A percentile compares a stretch with the other conserved stretches of the same genome.
Conservation (phyloP, 1,284 basidiomycete species). For the Puccinia novopanici region DNA sequence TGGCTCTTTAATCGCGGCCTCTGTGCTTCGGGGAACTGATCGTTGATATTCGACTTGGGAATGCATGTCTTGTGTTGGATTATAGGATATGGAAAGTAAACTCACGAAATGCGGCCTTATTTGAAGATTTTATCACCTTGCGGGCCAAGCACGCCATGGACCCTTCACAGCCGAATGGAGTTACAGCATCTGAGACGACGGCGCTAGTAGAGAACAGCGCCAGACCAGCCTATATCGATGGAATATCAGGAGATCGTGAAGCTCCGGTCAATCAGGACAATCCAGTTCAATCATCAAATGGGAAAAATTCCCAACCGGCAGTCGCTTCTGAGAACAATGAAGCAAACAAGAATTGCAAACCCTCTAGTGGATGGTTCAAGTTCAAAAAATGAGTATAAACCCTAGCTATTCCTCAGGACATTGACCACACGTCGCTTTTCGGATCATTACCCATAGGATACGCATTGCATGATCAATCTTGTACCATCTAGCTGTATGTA, state of each 20-base stretch:
- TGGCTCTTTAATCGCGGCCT: no score
- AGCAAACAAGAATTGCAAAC: conserved; percentile 17
- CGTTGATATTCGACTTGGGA: background rate
- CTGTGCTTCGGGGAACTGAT: background rate
- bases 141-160: conserved; percentile 13
- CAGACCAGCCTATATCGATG: conserved; percentile 31
- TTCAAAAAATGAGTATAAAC: background rate
- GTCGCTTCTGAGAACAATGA: background rate
- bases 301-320: background rate
- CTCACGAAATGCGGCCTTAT: conserved; percentile 57
- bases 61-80: background rate
- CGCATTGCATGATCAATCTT: background rate
- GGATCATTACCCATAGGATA: background rate
- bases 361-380: conserved; percentile 23
- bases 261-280: background rate
- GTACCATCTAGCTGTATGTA: background rate
- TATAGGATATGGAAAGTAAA: conserved; percentile 57
- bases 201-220: conserved; percentile 38
- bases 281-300: background rate
- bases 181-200: conserved; percentile 27
- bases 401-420: no score
- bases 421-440: background rate
- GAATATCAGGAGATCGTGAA: conserved; percentile 31
- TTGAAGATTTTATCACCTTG: conserved; percentile 41
- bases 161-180: background rate